Conservation (phyloP, 768 basidiomycete genomes). For the Boletus bicolor region DNA sequence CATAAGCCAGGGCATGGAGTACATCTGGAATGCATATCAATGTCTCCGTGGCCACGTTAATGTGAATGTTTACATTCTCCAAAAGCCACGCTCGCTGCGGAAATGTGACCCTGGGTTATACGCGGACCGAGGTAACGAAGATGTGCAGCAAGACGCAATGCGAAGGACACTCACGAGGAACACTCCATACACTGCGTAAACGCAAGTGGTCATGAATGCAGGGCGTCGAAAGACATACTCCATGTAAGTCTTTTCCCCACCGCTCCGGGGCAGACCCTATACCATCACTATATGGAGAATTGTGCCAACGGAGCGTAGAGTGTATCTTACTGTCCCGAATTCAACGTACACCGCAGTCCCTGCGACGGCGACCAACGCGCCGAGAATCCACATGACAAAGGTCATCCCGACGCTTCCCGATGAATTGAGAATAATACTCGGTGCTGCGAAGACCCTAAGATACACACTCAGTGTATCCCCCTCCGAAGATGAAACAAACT, state of each 20-base stretch:
- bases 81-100: conserved; percentile 62
- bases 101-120: conserved; percentile 47
- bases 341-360: conserved; percentile 76
- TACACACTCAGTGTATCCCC: conserved; percentile 1
- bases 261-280: conserved; percentile 65
- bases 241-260: conserved; percentile 75
- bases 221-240: conserved; percentile 68
- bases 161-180: conserved; percentile 45
- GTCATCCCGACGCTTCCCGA: conserved; percentile 71
- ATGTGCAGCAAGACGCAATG: not conserved
- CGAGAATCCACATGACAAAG: conserved; percentile 68
- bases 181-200: conserved; percentile 55
- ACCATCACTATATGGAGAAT: not conserved
- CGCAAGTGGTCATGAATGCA: conserved; percentile 57
- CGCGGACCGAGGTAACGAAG: not conserved
- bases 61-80: conserved; percentile 57
- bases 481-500: not conserved
- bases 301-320: not conserved
- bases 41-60: not conserved
- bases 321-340: conserved; percentile 56
- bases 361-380: conserved; percentile 58
- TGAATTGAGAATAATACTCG: conserved; percentile 61
- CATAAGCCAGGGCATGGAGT: conserved; percentile 49
- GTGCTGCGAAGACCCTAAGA: conserved; percentile 65
- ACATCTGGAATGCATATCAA: conserved; percentile 44